Conservation (phyloP, 2,329 filamentous ascomycete species). For the Elsinoe ampelina region DNA sequence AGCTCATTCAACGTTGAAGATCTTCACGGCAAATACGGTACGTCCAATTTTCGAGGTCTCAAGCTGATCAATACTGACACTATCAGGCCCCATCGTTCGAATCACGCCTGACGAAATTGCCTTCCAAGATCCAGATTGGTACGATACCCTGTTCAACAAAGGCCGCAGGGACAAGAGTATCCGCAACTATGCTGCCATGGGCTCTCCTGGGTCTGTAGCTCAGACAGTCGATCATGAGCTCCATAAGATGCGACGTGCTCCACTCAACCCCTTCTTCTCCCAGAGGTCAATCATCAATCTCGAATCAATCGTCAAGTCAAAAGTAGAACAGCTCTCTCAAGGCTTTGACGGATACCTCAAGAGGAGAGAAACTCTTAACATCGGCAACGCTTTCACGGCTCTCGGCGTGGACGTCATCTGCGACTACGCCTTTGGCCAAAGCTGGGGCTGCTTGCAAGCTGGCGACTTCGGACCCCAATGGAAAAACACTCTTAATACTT, state of each 20-base stretch:
- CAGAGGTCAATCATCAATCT: conserved; percentile 2
- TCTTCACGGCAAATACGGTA: conserved; percentile 24
- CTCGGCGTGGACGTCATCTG: background rate
- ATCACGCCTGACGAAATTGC: conserved; percentile 36
- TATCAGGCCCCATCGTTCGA: conserved; percentile 12
- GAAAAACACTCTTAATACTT: background rate
- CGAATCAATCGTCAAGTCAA: conserved; percentile 1
- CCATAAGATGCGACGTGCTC: conserved; percentile 34
- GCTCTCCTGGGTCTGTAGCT: background rate
- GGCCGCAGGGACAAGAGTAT: background rate
- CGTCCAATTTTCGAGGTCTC: background rate
- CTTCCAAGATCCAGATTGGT: conserved; percentile 32
- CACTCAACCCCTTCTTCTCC: conserved; percentile 39
- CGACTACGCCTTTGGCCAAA: conserved; percentile 5
- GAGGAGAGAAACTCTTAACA: background rate
- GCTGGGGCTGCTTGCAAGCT: background rate
- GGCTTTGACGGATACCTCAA: background rate
- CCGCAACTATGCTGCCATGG: conserved; percentile 1
- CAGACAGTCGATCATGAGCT: conserved; percentile 31
- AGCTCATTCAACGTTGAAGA: conserved; percentile 20
- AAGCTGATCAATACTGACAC: background rate
- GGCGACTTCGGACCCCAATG: background rate
- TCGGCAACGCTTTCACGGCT: background rate
- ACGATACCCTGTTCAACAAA: conserved; percentile 15
- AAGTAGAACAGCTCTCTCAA: background rate